phyloP scores from a whole-genome alignment of 106 monocot genomes.

The Chionographis japonica region DNA sequence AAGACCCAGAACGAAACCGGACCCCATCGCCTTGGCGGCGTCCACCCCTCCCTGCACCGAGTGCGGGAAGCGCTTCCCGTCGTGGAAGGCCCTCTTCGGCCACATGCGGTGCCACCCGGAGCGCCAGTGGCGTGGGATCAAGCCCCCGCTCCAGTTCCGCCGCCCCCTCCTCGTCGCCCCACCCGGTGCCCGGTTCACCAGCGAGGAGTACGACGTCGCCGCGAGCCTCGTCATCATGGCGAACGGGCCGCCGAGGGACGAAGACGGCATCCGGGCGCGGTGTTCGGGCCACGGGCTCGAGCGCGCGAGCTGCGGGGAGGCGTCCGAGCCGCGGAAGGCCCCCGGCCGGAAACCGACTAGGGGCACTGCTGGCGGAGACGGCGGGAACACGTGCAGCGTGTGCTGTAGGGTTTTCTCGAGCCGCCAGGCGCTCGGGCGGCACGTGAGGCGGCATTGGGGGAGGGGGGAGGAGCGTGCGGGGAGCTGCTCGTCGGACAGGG shows the following conservation, averaged over 20 bases:
- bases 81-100: constrained; percentile 76
- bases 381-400: neutral
- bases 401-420: constrained; percentile 5
- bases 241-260: constrained; percentile 2
- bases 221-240: constrained; percentile 27
- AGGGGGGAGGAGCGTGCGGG: neutral
- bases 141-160: constrained; percentile 28
- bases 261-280: neutral
- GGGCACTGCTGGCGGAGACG: neutral
- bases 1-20: neutral
- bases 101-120: constrained; percentile 91
- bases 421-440: constrained; percentile 17
- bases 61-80: constrained; percentile 69
- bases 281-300: neutral
- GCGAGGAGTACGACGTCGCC: constrained; percentile 36
- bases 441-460: constrained; percentile 12
- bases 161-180: neutral
- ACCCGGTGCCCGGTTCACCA: neutral
- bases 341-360: neutral
- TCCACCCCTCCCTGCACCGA: constrained; percentile 40
- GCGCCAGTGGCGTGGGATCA: constrained; percentile 72
- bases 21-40: neutral
- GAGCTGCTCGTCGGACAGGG: neutral
- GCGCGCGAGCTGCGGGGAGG: constrained; percentile 1
- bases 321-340: neutral